Base-by-base conservation (phyloP, 805 yeast species). In the Ogataea populi-albae region DNA sequence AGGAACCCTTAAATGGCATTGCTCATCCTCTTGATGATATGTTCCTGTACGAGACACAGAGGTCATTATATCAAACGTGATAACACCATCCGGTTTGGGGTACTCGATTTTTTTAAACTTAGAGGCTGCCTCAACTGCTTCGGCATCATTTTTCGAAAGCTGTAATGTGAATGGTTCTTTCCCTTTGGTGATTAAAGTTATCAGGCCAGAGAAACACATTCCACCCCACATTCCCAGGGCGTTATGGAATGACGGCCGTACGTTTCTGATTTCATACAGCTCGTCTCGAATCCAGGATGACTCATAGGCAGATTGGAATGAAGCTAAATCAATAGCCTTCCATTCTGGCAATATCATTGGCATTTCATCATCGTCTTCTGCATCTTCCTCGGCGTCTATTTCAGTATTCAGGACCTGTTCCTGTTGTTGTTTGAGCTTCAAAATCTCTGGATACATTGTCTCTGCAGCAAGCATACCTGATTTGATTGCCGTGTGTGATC, bases 21-120 rank as follows among this genome's bases (percentile, higher is more conserved):
- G 81, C 65, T 93, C 98, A 59, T 88, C 88, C 53, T 93, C 98
- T 55, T 86, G 89, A 59, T 93, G 98, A 61, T 79, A 82, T 1
- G 98, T 93, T 25, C 98, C 98, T 0, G 98, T 91, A 55, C 98
- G 73, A 11, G 95, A 83, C 6, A 93, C 98, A n/a, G 93, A 84
- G 1, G 98, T 93, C 52, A 89, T 66, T 18, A 93, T 71, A 61
- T 93, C 98, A 61, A 93, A 93, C 0, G 97, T 81, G 33, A 93
- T 69, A 51, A 77, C 75, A n/a, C 93, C 93, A 62, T 93, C 98
- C 8, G 98, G 97, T 61, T 93, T 93, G 28, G 97, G 96, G 59
- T 93, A 93, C 7, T 79, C 85, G 37, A 88, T 89, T 18, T 86
- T 86, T 43, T 68, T 59, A 62, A 57, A 81, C 33, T 79, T 59